Percentiles rank a stretch among this genome's conserved stretches.
Evolutionary conservation across 441 rosid species (phyloP).

Genomic region (Biscutella laevigata): DNA sequence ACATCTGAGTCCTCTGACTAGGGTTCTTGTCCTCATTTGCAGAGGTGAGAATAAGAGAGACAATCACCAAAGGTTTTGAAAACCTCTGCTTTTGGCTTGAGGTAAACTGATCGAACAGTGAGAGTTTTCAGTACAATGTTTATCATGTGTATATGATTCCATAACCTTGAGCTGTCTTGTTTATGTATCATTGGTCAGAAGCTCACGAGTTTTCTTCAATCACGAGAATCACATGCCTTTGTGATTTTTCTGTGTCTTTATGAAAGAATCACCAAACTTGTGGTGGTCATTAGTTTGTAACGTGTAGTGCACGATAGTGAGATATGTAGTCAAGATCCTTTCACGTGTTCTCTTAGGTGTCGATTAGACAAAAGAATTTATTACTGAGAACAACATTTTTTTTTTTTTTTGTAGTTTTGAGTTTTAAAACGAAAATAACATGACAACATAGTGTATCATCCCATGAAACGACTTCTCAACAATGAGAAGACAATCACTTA

Average conservation of each 20-base stretch:
- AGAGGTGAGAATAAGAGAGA: constrained; percentile 11
- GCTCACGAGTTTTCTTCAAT: constrained; percentile 12
- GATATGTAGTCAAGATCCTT: neutral
- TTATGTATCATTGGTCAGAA: neutral
- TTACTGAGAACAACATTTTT: neutral
- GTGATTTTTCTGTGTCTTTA: neutral
- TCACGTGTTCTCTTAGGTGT: constrained; percentile 17
- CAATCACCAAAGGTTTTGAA: neutral
- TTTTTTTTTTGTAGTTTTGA: neutral
- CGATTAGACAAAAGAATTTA: neutral
- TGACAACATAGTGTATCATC: constrained; percentile 1
- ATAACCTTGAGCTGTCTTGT: constrained; percentile 2
- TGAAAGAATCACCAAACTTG: constrained; percentile 16
- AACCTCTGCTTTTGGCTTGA: constrained; percentile 20
- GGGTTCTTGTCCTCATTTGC: constrained; percentile 14
- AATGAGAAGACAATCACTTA: neutral
- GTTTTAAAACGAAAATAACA: neutral
- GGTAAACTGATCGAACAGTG: constrained; percentile 12
- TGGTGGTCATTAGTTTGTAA: constrained; percentile 12
- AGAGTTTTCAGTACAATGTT: neutral
- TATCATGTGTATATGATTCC: neutral
- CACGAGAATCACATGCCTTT: constrained; percentile 12
- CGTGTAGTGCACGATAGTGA: constrained; percentile 20
- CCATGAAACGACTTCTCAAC: neutral
- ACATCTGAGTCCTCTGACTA: constrained; percentile 12